Evolutionary conservation across 768 basidiomycete genomes (phyloP), one percentile per base, ranked within the genome.

Genomic region (Paxillus ammoniavirescens): DNA sequence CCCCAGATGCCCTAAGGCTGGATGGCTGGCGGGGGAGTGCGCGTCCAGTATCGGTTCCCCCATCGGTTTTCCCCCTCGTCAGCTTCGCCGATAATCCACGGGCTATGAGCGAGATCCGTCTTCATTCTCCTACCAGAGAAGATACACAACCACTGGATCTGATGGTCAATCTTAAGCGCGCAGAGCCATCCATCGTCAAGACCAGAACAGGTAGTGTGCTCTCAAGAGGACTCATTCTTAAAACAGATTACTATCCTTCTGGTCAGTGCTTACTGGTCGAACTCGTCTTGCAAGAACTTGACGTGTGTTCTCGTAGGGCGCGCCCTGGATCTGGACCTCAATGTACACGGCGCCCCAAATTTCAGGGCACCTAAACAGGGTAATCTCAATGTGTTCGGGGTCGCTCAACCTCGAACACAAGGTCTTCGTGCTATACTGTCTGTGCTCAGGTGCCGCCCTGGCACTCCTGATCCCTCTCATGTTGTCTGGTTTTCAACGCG

Each of bases 401-500:
- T 88, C 5, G 96, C 97, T 2, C 97, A 98, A 66, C 97, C 97
- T 12, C 90, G 95, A 2, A 85, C 91, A 1, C 89, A 93, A 59
- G 97, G 96, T 3, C 77, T 99, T 10, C 80, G 91, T 43, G 94
- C 93, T 2, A 91, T 98, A 47, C 74, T 99, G 4, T 92, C 92
- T 18, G 78, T 93, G 10, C 80, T 99, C 6, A 77, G 86, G 35
- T 89, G 88, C 58, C 75, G 87, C 28, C 90, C 90, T 8, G 82
- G 79, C 50, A 79, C 77, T 31, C 62, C 72, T 3, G 77, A 84
- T 56, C 81, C 86, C 10, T 83, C 87, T 2, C 87, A 84, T 61
- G 91, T 91, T 3, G 86, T 96, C 28, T 99, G 94, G 93, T 93
- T 98, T 71, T 97, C 90, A 28, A 97, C 96, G 12, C 81, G 97